phyloP scores from a whole-genome alignment of 2,329 filamentous ascomycete species.

The Diaporthe velutina region DNA sequence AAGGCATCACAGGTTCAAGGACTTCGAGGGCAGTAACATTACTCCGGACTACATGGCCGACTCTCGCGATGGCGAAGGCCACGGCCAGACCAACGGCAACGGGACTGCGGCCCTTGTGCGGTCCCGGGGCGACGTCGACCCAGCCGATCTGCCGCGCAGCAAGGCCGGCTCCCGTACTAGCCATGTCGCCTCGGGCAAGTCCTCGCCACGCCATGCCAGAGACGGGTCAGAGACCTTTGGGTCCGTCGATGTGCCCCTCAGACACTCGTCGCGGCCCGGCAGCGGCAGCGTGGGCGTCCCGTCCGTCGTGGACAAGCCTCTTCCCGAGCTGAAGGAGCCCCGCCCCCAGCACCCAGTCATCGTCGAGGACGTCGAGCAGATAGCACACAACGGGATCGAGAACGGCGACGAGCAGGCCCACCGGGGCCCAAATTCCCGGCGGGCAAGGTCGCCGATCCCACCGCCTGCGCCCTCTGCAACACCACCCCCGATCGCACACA shows the following conservation, averaged over 20 bases:
- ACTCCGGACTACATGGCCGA: conserved; percentile 14
- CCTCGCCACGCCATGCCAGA: not conserved
- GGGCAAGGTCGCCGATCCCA: not conserved
- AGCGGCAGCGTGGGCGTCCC: conserved; percentile 19
- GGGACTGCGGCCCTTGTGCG: not conserved
- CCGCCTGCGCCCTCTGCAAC: conserved; percentile 25
- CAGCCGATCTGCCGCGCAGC: conserved; percentile 3
- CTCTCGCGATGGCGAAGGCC: not conserved
- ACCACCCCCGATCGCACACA: conserved; percentile 30
- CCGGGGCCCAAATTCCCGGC: not conserved
- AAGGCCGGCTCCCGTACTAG: conserved; percentile 7
- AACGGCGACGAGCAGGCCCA: not conserved
- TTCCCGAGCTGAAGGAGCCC: conserved; percentile 19
- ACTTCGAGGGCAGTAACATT: conserved; percentile 4
- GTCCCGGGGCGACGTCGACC: not conserved
- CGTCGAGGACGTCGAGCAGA: conserved; percentile 23
- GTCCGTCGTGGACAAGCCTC: conserved; percentile 18
- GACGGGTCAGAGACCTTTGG: not conserved
- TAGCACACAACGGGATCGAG: not conserved
- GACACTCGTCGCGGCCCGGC: conserved; percentile 32
- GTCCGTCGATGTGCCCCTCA: conserved; percentile 11
- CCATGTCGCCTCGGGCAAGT: not conserved
- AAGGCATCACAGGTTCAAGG: not conserved
- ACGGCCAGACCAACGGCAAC: not conserved
- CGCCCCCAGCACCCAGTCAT: conserved; percentile 23